Base-by-base conservation (phyloP, 2,329 filamentous ascomycete species). In the Boeremia lycopersici region DNA sequence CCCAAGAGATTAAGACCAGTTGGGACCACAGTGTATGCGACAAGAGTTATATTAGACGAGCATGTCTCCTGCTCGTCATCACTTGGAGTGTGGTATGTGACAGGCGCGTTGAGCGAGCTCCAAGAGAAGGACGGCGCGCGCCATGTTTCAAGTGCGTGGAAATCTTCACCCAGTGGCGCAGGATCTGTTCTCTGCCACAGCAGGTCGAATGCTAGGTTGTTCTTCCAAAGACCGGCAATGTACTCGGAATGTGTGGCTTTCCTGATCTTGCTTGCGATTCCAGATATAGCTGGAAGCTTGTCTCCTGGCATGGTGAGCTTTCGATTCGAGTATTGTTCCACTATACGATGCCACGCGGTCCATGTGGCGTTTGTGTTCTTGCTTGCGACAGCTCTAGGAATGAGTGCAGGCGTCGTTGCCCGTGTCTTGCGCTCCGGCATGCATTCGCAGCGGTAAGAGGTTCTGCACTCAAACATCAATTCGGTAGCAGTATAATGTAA, bases 381-480 rank as follows among this genome's bases (percentile, higher is more conserved):
- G 42, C 67, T 70, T 1, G 64, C 59, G 10, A 71, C 64, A 9
- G 69, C 69, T 53, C 67, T 69, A 1, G 72, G 69, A 9, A 74
- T 71, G 1, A 74, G 51, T 25, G 69, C 60, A 4, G 70, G 70
- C 2, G 68, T 70, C 1, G 70, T 74, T 17, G 64, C 58, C 25
- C 61, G 67, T 5, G 57, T 35, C 48, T 65, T 72, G 36, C 64
- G 60, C 12, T 65, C 58, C 10, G 70, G 68, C 52, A 61, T 56
- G 38, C 71, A 73, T 33, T 74, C 72, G 56, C 72, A 74, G 13
- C 69, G 63, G 44, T 63, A 69, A 1, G 66, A 68, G 5, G 66
- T 69, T 35, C 63, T 70, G 50, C 72, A 74, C 48, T 73, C 70
- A 28, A 72, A 74, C 4, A 73, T 52, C n/a, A 74, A 45, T 39